Percentiles rank a stretch among this genome's conserved stretches.
phyloP scores from a whole-genome alignment of 345 rosid genomes.

The Excoecaria cochinchinensis region DNA sequence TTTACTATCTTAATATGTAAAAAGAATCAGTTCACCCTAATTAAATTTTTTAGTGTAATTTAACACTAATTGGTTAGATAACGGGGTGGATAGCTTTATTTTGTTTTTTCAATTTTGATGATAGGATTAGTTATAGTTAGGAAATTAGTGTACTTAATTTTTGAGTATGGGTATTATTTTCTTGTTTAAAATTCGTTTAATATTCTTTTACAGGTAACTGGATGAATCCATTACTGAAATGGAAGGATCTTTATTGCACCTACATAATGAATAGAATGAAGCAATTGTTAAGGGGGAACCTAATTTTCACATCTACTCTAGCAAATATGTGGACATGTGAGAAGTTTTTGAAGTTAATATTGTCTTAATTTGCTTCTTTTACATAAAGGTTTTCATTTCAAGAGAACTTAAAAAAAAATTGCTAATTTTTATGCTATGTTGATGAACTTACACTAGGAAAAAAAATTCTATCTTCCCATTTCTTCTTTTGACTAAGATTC shows the following conservation, averaged over 20 bases:
- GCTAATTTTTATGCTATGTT: not conserved
- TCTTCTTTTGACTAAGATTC: not conserved
- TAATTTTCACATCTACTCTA: conserved; percentile 70
- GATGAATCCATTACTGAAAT: conserved; percentile 63
- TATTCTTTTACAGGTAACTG: conserved; percentile 45
- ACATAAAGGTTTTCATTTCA: conserved; percentile 28
- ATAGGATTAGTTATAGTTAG: not conserved
- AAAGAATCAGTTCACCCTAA: no score
- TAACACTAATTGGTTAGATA: not conserved
- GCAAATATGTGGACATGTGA: no score
- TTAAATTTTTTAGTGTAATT: not conserved
- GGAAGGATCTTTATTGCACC: conserved; percentile 78
- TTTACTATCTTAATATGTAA: conserved; percentile 83
- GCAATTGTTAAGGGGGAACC: conserved; percentile 58
- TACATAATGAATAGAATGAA: conserved; percentile 77
- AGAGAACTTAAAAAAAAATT: not conserved
- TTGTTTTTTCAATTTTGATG: not conserved
- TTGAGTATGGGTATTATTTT: not conserved
- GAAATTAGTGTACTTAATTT: not conserved
- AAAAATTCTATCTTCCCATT: not conserved
- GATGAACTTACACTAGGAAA: not conserved
- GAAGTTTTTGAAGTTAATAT: no score
- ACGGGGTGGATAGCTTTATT: not conserved
- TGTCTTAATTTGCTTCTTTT: no score
- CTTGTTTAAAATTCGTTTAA: not conserved